Evolutionary conservation across 352 stramenopile species (phyloP).

Genomic region (Phytophthora lateralis): DNA sequence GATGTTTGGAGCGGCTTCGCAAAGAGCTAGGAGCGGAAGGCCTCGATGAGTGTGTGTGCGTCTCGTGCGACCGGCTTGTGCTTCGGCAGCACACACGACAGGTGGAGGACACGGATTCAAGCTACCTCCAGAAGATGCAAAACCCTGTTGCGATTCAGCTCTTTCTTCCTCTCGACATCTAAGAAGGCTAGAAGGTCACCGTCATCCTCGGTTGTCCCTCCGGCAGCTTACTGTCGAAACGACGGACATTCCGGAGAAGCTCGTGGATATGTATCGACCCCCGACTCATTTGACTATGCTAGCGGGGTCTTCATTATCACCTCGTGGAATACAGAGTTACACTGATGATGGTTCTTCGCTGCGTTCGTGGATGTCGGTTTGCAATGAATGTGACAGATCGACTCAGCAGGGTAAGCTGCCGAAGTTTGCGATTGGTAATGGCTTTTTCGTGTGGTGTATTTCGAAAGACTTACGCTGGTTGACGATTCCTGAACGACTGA

Average conservation of each 20-base stretch:
- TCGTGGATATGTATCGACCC: constrained; percentile 5
- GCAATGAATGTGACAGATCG: constrained; percentile 5
- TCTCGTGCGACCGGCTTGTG: not conserved
- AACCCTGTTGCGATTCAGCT: not conserved
- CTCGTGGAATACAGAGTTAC: constrained; percentile 8
- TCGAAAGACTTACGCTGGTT: not conserved
- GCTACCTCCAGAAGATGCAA: not conserved
- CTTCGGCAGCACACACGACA: not conserved
- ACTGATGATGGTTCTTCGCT: not conserved
- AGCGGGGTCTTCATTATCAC: not conserved
- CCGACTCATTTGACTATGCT: not conserved
- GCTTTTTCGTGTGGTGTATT: constrained; percentile 6
- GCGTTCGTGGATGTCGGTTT: constrained; percentile 5
- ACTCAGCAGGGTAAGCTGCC: constrained; percentile 4
- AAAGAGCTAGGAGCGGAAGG: no score
- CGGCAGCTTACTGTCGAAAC: not conserved
- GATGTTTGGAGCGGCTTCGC: no score
- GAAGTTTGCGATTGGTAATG: constrained; percentile 12
- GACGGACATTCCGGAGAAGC: not conserved
- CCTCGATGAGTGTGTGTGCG: not conserved
- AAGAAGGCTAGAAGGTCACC: no score
- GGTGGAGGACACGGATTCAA: not conserved
- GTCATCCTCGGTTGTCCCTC: no score
- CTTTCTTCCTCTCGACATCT: no score
- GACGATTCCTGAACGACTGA: constrained; percentile 6